These are phyloP conservation scores for Fusarium newnesense DNA, from an alignment of 2,329 filamentous ascomycete genomes.

Conservation along the genomic window DNA sequence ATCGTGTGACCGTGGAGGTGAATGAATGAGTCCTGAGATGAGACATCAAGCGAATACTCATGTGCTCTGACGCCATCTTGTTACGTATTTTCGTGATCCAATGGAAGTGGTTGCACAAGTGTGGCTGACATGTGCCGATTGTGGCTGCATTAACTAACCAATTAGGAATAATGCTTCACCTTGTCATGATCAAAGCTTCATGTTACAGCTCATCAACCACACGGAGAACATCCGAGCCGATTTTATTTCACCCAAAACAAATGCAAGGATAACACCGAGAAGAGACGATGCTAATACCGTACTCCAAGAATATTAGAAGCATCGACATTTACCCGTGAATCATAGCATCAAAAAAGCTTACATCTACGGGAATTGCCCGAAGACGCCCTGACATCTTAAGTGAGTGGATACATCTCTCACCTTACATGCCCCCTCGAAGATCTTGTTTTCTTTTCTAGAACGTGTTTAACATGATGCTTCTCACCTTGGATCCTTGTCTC, in stretches of 20 bases:
- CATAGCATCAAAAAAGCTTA: not conserved
- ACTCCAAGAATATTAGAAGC: not conserved
- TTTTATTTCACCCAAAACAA: conserved; percentile 3
- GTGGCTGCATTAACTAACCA: conserved; percentile 33
- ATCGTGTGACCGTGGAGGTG: conserved; percentile 26
- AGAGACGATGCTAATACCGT: not conserved
- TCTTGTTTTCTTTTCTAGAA: conserved; percentile 20
- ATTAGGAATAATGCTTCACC: not conserved
- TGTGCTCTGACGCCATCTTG: conserved; percentile 36
- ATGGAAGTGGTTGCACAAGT: conserved; percentile 7
- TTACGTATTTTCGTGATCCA: conserved; percentile 18
- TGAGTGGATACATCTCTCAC: conserved; percentile 12
- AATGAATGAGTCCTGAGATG: not conserved
- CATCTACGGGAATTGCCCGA: conserved; percentile 39
- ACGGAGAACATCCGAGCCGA: conserved; percentile 28
- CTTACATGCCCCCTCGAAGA: conserved; percentile 10
- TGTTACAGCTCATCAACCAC: not conserved
- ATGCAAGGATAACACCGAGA: not conserved
- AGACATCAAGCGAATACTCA: conserved; percentile 6
- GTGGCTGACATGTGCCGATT: conserved; percentile 29
- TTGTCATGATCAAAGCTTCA: not conserved
- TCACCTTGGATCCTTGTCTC: conserved; percentile 27
- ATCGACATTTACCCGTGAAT: not conserved
- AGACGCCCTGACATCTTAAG: conserved; percentile 17
- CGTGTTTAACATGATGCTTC: not conserved